Evolutionary conservation across 2,329 filamentous ascomycete species (phyloP).

Genomic region (Pseudocercospora eumusae): DNA sequence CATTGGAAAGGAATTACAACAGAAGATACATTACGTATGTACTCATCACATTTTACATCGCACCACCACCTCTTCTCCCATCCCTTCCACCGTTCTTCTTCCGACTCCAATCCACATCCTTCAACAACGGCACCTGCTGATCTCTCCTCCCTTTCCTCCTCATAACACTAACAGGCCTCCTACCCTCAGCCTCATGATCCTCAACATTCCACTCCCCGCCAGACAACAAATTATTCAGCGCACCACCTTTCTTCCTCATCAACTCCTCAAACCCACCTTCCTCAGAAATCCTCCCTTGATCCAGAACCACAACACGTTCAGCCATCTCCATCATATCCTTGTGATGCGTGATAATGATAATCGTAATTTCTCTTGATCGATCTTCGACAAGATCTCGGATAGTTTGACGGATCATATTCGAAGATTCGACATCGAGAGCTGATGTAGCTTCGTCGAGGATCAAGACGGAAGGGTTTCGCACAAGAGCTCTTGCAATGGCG

Average conservation of each 20-base stretch:
- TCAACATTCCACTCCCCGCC: constrained; percentile 39
- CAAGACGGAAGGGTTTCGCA: constrained; percentile 69
- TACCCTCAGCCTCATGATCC: constrained; percentile 1
- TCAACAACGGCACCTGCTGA: constrained; percentile 16
- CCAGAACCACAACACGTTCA: constrained; percentile 68
- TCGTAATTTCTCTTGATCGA: constrained; percentile 54
- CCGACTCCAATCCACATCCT: constrained; percentile 19
- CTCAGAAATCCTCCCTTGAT: constrained; percentile 69
- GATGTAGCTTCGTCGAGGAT: constrained; percentile 87
- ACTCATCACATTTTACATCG: not conserved
- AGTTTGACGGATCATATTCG: constrained; percentile 64
- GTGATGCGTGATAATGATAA: constrained; percentile 80
- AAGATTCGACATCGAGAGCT: constrained; percentile 70
- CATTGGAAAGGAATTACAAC: not conserved
- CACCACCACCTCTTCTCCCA: not conserved
- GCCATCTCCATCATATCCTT: constrained; percentile 84
- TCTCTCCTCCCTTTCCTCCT: constrained; percentile 10
- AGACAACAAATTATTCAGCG: constrained; percentile 42
- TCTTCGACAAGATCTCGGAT: constrained; percentile 56
- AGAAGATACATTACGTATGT: not conserved
- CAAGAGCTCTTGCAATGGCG: constrained; percentile 76
- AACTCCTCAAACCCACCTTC: constrained; percentile 67
- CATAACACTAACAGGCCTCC: not conserved
- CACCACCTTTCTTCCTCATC: constrained; percentile 41
- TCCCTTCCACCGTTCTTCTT: not conserved